phyloP scores from a whole-genome alignment of 495 filamentous ascomycete genomes.

The Aspergillus wentii region DNA sequence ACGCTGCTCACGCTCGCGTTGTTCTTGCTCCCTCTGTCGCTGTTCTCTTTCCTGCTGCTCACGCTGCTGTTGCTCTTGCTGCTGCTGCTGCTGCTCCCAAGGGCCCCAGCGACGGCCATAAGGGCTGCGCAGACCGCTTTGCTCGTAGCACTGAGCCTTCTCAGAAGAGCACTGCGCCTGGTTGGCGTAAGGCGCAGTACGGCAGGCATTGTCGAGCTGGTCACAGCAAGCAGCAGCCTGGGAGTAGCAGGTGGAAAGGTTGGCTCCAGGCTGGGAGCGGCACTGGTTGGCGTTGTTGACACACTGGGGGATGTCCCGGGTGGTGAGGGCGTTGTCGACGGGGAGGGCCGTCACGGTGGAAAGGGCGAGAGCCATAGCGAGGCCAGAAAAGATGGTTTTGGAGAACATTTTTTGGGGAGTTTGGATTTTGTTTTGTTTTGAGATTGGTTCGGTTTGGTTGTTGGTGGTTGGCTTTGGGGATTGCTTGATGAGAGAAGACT shows the following conservation, averaged over 20 bases:
- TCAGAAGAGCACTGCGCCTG: neutral
- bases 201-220: neutral
- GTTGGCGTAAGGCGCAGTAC: neutral
- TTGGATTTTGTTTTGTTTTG: neutral
- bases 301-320: neutral
- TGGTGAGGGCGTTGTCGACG: neutral
- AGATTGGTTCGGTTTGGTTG: neutral
- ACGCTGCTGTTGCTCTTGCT: neutral
- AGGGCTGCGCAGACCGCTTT: no score
- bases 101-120: neutral
- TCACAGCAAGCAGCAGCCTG: neutral
- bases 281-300: neutral
- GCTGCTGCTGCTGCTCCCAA: neutral
- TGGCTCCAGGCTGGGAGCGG: neutral
- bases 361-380: neutral
- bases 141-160: neutral
- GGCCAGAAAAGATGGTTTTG: neutral
- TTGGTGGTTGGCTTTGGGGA: no score
- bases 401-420: neutral
- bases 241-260: neutral
- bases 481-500: neutral
- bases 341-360: neutral
- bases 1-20: neutral
- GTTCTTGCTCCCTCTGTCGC: neutral
- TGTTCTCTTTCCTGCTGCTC: neutral